A percentile compares a stretch with the other conserved stretches of the same genome.
Conservation (phyloP, 2,329 filamentous ascomycete species). For the Exophiala lecanii-corni region DNA sequence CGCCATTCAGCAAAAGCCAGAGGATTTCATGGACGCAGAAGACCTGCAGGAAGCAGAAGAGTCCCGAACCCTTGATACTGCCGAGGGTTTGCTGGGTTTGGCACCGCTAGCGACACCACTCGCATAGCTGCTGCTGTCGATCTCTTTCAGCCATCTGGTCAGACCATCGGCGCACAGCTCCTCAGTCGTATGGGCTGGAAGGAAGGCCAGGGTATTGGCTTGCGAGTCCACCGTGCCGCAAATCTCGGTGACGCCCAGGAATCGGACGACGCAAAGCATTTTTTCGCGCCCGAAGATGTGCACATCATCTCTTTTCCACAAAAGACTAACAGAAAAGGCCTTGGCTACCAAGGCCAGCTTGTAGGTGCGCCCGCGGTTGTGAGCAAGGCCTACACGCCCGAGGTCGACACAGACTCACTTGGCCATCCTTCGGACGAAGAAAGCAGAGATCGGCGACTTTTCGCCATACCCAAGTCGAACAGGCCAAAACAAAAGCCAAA, state of each 20-base stretch:
- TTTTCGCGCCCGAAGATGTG: slow-evolving; percentile 82
- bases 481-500: slow-evolving; percentile 48
- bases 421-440: slow-evolving; percentile 31
- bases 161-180: slow-evolving; percentile 82
- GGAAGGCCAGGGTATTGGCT: slow-evolving; percentile 86
- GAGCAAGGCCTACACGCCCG: neutral
- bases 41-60: slow-evolving; percentile 85
- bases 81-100: slow-evolving; percentile 71
- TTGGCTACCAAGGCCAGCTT: slow-evolving; percentile 42
- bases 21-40: slow-evolving; percentile 98
- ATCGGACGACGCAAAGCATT: slow-evolving; percentile 52
- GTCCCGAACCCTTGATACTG: slow-evolving; percentile 67
- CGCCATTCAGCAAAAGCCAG: slow-evolving; percentile 56
- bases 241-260: slow-evolving; percentile 48
- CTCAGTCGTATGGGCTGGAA: slow-evolving; percentile 94
- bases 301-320: slow-evolving; percentile 52
- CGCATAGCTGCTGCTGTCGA: slow-evolving; percentile 60
- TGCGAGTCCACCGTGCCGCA: slow-evolving; percentile 72
- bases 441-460: slow-evolving; percentile 31
- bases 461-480: slow-evolving; percentile 30
- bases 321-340: slow-evolving; percentile 44
- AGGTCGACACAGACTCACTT: neutral
- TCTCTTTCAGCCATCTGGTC: slow-evolving; percentile 65
- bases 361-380: slow-evolving; percentile 29
- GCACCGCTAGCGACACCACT: slow-evolving; percentile 54